These are phyloP conservation scores for Wickerhamiella slavikovae DNA, from an alignment of 805 yeast species.

Conservation along the genomic window DNA sequence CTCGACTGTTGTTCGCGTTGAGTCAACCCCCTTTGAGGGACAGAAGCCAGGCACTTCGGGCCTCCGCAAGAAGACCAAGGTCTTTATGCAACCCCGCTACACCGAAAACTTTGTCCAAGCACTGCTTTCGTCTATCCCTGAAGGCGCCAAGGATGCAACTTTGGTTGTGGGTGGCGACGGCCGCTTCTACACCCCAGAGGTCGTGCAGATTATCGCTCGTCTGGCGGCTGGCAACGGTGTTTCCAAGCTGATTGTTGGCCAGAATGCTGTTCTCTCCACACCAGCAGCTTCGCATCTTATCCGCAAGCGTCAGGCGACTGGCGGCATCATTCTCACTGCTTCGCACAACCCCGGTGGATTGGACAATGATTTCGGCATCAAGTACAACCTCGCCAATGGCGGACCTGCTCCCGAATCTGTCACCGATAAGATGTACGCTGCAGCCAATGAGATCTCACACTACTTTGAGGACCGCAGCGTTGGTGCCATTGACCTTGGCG, in stretches of 20 bases:
- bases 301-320: slow-evolving; percentile 50
- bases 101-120: slow-evolving; percentile 91
- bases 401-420: slow-evolving; percentile 97
- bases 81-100: slow-evolving; percentile 60
- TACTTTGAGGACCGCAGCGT: slow-evolving; percentile 45
- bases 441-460: slow-evolving; percentile 32
- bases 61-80: slow-evolving; percentile 71
- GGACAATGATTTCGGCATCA: slow-evolving; percentile 76
- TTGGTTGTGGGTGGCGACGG: slow-evolving; percentile 96
- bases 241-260: slow-evolving; percentile 65
- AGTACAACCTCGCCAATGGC: slow-evolving; percentile 85
- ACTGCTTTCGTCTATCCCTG: slow-evolving; percentile 69
- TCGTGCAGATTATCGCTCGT: slow-evolving; percentile 59
- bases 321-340: slow-evolving; percentile 91
- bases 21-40: slow-evolving; percentile 57
- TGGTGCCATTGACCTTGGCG: slow-evolving; percentile 41
- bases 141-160: slow-evolving; percentile 53
- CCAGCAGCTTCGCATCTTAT: slow-evolving; percentile 94
- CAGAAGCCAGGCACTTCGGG: slow-evolving; percentile 99
- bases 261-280: slow-evolving; percentile 72
- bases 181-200: slow-evolving; percentile 67
- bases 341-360: slow-evolving; percentile 98
- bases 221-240: slow-evolving; percentile 89
- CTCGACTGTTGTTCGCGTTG: too few relatives aligned
- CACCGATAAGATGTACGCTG: slow-evolving; percentile 67